A percentile compares a stretch with the other conserved stretches of the same genome.
Conservation (phyloP, 805 yeast species). For the Lachancea sp. region DNA sequence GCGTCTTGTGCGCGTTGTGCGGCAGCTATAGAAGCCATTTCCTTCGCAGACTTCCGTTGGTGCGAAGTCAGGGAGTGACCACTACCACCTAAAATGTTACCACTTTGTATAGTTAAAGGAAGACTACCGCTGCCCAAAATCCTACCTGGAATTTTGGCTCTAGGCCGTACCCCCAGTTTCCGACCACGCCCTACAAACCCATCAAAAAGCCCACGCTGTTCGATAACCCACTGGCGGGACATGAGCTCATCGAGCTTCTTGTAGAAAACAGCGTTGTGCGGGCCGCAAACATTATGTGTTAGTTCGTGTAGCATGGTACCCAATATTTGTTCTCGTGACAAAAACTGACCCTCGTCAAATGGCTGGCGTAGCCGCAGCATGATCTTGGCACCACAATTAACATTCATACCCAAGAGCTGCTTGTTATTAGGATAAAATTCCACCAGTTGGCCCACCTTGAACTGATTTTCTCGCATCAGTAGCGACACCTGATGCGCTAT, state of each 20-base stretch:
- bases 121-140: conserved; percentile 1
- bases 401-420: conserved; percentile 70
- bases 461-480: conserved; percentile 58
- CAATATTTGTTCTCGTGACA: conserved; percentile 57
- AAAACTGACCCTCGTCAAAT: conserved; percentile 44
- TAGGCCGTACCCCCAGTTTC: conserved; percentile 19
- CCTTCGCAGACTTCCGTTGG: conserved; percentile 13
- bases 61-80: neutral
- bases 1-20: conserved; percentile 23
- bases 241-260: conserved; percentile 54
- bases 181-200: conserved; percentile 30
- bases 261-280: conserved; percentile 73
- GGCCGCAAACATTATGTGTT: conserved; percentile 71
- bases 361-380: conserved; percentile 63
- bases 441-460: conserved; percentile 59
- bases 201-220: conserved; percentile 27
- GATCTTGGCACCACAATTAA: conserved; percentile 68
- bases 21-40: conserved; percentile 33
- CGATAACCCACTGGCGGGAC: conserved; percentile 38
- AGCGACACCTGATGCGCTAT: conserved; percentile 72
- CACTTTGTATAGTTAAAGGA: no score
- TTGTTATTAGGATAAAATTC: conserved; percentile 77
- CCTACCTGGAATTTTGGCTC: conserved; percentile 1
- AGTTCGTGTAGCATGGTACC: conserved; percentile 88
- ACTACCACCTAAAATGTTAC: neutral